Evolutionary conservation across 768 basidiomycete species (phyloP), one percentile per base, ranked within the genome.

Genomic region (Artomyces pyxidatus): DNA sequence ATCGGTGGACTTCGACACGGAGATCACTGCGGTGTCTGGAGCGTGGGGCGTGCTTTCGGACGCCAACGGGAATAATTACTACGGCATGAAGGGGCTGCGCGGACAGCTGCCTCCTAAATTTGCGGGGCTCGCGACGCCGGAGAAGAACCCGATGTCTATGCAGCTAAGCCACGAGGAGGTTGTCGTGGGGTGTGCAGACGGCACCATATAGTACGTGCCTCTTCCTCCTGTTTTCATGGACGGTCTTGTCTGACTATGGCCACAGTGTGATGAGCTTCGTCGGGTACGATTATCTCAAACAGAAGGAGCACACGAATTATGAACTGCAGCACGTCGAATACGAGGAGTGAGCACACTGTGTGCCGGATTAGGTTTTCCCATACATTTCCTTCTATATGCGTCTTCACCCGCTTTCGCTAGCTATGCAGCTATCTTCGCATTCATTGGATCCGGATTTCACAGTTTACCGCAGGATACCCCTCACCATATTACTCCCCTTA

Each of bases 61-160:
- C 12, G 51, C 59, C n/a, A 64, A 65, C 32, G 23, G 56, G 14
- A 52, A 60, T n/a, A 53, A 65, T n/a, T 63, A 64, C 3, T 64
- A 61, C 5, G 67, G 65, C 3, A 67, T 78, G 11, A 79, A 76
- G 56, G 88, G 86, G 6, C 58, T 89, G 0, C 64, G 77, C 37
- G 82, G 88, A 0, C 56, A 68, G 16, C 61, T 88, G 11, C 88
- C 88, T 2, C 58, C 59, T 28, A 88, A 85, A 61, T 92, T 90
- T 58, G 62, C 71, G 17, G 89, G 89, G 2, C 72, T 95, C 37
- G 85, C 88, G 26, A 86, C 80, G 21, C 89, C 92, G 2, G 91
- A 87, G 66, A 89, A 92, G 76, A 92, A 94, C 58, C 92, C 91
- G 7, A 92, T 92, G 91, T 87, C 86, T 53, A 87, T 95, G 83